Evolutionary conservation across 768 basidiomycete genomes (phyloP).

Genomic region (Cantharellus cinnabarinus): DNA sequence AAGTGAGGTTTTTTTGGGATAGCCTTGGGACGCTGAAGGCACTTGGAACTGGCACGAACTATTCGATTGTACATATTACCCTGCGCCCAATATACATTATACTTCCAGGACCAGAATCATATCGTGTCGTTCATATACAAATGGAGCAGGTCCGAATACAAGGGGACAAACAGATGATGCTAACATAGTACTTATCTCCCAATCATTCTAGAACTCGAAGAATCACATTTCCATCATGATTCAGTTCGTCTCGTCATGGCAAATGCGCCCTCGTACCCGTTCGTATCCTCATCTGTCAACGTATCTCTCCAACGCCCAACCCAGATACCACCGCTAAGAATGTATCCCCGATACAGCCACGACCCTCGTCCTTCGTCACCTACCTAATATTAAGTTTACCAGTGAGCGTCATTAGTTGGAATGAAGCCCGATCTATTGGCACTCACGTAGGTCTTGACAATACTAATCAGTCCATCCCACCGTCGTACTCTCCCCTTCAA

Average conservation of each 20-base stretch:
- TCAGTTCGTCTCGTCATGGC: slow-evolving; percentile 1
- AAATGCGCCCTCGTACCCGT: slow-evolving; percentile 77
- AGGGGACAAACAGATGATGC: no score
- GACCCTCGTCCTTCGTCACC: slow-evolving; percentile 28
- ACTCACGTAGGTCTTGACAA: slow-evolving; percentile 72
- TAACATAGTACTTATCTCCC: no score
- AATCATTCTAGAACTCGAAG: no score
- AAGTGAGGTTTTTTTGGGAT: no score
- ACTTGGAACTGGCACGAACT: no score
- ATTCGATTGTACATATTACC: no score
- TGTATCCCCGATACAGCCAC: slow-evolving; percentile 74
- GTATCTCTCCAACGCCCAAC: slow-evolving; percentile 82
- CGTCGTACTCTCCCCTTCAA: slow-evolving; percentile 61
- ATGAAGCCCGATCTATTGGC: not conserved
- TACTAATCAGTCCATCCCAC: slow-evolving; percentile 58
- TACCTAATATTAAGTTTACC: slow-evolving; percentile 20
- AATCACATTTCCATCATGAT: not conserved
- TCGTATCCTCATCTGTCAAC: slow-evolving; percentile 34
- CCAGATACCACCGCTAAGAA: slow-evolving; percentile 46
- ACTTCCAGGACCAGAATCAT: no score
- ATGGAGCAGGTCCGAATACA: no score
- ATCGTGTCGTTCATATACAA: no score
- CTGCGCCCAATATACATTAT: no score
- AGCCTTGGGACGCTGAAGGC: no score
- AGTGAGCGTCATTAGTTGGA: not conserved